These are phyloP conservation scores for Teunomyces panamensis DNA, from an alignment of 805 yeast species.

Conservation along the genomic window DNA sequence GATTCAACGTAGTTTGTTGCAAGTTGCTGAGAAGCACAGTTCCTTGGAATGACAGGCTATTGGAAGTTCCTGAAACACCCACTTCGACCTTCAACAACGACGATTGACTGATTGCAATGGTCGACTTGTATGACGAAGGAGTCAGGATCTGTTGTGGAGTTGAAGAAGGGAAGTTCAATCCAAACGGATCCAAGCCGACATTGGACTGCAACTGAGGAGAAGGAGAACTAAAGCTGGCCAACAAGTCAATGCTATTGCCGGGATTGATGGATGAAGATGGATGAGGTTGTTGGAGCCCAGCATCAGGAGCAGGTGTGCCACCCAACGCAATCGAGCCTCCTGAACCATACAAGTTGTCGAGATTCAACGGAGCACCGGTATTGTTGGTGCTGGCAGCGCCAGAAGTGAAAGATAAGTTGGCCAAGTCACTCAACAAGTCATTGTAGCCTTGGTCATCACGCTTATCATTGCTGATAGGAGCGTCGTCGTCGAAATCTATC, in stretches of 20 bases:
- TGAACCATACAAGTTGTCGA: constrained; percentile 42
- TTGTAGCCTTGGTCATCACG: constrained; percentile 46
- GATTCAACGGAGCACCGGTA: constrained; percentile 21
- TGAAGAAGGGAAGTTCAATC: constrained; percentile 35
- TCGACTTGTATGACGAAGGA: constrained; percentile 11
- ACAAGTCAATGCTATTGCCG: constrained; percentile 22
- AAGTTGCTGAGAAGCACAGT: constrained; percentile 52
- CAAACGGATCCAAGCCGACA: constrained; percentile 40
- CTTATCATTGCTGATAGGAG: constrained; percentile 30
- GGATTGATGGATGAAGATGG: constrained; percentile 9
- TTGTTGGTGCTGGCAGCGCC: constrained; percentile 10
- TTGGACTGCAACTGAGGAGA: constrained; percentile 37
- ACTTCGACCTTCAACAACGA: constrained; percentile 49
- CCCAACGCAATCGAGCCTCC: constrained; percentile 52
- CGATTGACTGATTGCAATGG: constrained; percentile 41
- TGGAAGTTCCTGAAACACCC: constrained; percentile 33
- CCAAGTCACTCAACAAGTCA: constrained; percentile 72
- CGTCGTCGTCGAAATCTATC: constrained; percentile 44
- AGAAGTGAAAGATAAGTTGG: constrained; percentile 55
- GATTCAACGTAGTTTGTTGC: constrained; percentile 41
- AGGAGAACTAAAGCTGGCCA: constrained; percentile 39
- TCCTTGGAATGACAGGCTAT: constrained; percentile 37
- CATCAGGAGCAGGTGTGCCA: constrained; percentile 9
- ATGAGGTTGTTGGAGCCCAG: constrained; percentile 16
- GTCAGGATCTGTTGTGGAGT: constrained; percentile 29